Percentiles rank a stretch among this genome's conserved stretches.
These are phyloP conservation scores for Xylariaceae sp. DNA, from an alignment of 2,329 filamentous ascomycete species.

Conservation along the genomic window DNA sequence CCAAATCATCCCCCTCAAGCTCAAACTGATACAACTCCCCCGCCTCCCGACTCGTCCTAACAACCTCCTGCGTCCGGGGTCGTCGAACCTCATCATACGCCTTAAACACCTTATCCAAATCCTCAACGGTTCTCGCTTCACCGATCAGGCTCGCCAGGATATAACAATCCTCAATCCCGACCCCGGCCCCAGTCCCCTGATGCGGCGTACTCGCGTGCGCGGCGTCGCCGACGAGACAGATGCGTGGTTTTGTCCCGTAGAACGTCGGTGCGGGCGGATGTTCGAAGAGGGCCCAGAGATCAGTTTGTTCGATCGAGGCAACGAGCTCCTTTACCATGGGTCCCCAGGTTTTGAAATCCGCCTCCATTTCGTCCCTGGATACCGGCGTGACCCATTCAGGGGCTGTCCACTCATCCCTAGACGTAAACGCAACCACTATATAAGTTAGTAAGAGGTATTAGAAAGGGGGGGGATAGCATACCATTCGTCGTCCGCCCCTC, in stretches of 20 bases:
- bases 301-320: conserved; percentile 36
- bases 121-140: conserved; percentile 30
- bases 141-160: conserved; percentile 41
- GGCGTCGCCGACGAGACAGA: conserved; percentile 54
- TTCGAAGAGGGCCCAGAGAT: conserved; percentile 43
- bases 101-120: conserved; percentile 43
- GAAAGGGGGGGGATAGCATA: conserved; percentile 4
- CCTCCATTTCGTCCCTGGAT: conserved; percentile 25
- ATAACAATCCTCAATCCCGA: conserved; percentile 50
- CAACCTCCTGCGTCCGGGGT: conserved; percentile 44
- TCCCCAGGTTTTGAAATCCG: conserved; percentile 25
- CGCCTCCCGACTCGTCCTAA: conserved; percentile 44
- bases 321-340: conserved; percentile 20
- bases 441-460: not conserved
- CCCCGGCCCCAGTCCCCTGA: conserved; percentile 53
- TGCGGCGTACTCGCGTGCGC: conserved; percentile 59
- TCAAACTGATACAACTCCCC: conserved; percentile 43
- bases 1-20: conserved; percentile 32
- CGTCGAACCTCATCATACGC: conserved; percentile 47
- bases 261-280: conserved; percentile 39
- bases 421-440: conserved; percentile 29
- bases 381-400: conserved; percentile 25
- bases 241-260: conserved; percentile 32
- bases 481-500: conserved; percentile 30
- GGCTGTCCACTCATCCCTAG: conserved; percentile 23